These are phyloP conservation scores for Aspergillus hiratsukae DNA, from an alignment of 2,329 filamentous ascomycete genomes.

Conservation along the genomic window DNA sequence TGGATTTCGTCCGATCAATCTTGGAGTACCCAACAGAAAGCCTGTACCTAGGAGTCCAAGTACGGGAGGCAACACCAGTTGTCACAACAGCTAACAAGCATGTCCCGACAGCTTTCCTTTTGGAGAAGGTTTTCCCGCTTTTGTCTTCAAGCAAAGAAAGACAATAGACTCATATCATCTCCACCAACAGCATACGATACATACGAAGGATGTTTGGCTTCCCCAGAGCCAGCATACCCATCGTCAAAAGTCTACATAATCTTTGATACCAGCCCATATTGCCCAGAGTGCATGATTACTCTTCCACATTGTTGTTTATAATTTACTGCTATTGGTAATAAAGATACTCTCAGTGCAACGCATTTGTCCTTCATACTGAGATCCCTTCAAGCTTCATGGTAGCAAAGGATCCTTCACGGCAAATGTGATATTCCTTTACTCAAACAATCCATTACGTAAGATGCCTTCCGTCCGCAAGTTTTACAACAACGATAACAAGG, in stretches of 20 bases:
- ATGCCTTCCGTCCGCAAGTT: too few relatives aligned
- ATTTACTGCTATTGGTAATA: not conserved
- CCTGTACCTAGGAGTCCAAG: conserved; percentile 31
- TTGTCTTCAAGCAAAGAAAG: not conserved
- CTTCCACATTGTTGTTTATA: not conserved
- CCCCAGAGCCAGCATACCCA: not conserved
- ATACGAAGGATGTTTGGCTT: not conserved
- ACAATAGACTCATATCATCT: not conserved
- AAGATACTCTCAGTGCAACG: not conserved
- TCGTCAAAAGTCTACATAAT: not conserved
- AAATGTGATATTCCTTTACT: not conserved
- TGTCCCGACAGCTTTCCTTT: not conserved
- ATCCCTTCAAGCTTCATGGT: not conserved
- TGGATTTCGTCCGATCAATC: conserved; percentile 28
- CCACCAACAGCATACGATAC: not conserved
- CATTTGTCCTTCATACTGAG: too few relatives aligned
- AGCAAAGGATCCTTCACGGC: not conserved
- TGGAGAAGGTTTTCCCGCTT: not conserved
- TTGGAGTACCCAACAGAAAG: conserved; percentile 36
- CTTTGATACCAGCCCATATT: not conserved
- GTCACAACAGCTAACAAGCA: not conserved
- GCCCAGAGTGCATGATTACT: not conserved
- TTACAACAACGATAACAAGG: not conserved
- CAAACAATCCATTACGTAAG: not conserved
- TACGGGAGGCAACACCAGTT: not conserved